Evolutionary conservation across 306 rosid genomes (phyloP), one percentile per base, ranked within the genome.

Genomic region (Astragalus glycyphyllos): DNA sequence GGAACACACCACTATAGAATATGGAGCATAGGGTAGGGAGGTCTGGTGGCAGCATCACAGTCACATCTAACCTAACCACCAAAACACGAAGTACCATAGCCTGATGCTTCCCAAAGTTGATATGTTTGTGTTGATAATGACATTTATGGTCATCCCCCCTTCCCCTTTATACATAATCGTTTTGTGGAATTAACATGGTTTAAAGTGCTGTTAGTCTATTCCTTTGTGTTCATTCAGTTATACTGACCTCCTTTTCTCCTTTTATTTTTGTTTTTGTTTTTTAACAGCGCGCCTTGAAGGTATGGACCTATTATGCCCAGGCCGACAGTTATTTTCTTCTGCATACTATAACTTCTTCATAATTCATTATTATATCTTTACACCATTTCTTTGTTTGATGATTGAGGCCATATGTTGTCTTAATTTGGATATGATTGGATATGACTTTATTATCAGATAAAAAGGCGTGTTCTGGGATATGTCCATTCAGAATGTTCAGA

Each of bases 211-310:
- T 64, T 59, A 63, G 48, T 71, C 38, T 40, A 35, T 66, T 16
- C 3, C 32, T 34, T 72, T 51, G 57, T 11, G 31, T 55, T 63
- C 4, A 42, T 61, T 71, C 61, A 35, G 55, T 65, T 65, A 32
- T 77, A 77, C 51, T 67, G 57, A 84, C 69, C 11, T 37, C 35
- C 56, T 63, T 74, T 76, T 73, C 40, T 71, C 59, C 7, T 68
- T 55, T 80, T 75, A 34, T 31, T 64, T 66, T 79, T 54, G 10
- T 15, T 41, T 77, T 26, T 26, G 31, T 3, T 26, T 79, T 74
- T 79, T 74, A 75, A 68, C 93, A 93, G 97, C 84, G 80, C 5
- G 90, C 98, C 65, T 61, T 93, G 82, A 90, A 90, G 98, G 98
- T 90, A 90, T 65, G 49, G 23, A 41, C 70, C 73, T 79, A 54